Base-by-base conservation (phyloP, 345 rosid genomes). In the Lumnitzera littorea region DNA sequence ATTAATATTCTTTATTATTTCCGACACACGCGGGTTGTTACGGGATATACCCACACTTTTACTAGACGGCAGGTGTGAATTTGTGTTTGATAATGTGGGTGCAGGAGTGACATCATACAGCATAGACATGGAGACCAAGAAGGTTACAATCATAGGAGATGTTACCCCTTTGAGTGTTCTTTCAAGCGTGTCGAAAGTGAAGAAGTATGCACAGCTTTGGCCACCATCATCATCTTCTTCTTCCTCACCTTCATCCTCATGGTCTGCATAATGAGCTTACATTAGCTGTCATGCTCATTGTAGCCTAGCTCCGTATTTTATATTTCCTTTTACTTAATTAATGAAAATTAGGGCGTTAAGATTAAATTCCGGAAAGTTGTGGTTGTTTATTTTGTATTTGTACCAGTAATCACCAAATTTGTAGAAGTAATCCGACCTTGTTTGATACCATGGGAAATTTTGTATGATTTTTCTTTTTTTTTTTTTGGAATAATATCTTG, bases 161-260 rank as follows among this genome's bases (percentile, higher is more conserved):
- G 25, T 57, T 12, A 65, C 57, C 12, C 62, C 63, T 2, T 24
- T 50, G 36, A 53, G 69, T 25, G 53, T 65, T 11, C 48, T 65
- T 16, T 51, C 69, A 16, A 65, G 69, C 46, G 63, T 65, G 12
- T 58, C 69, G 15, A 52, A 24, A 41, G 69, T 65, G 48, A 65
- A 36, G 43, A 36, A 65, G 62, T 16, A 65, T 4, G 69, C 69
- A 2, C 69, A 65, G 57, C 69, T 65, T 23, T 65, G 62, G 69
- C 63, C 62, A 6, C 51, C 63, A 51, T 23, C 51, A 24, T 20
- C 23, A 9, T 10, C 69, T 1, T 29, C 62, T 1, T 51, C 69
- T 10, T 13, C 62, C 4, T 49, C 49, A 43, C 27, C 24, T 14
- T 29, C 68, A 3, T 41, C 56, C 47, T 29, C 55, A 56, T 64